Percentiles rank a stretch among this genome's conserved stretches.
Conservation (phyloP, 2,329 filamentous ascomycete species). For the Hypoxylon sp. region DNA sequence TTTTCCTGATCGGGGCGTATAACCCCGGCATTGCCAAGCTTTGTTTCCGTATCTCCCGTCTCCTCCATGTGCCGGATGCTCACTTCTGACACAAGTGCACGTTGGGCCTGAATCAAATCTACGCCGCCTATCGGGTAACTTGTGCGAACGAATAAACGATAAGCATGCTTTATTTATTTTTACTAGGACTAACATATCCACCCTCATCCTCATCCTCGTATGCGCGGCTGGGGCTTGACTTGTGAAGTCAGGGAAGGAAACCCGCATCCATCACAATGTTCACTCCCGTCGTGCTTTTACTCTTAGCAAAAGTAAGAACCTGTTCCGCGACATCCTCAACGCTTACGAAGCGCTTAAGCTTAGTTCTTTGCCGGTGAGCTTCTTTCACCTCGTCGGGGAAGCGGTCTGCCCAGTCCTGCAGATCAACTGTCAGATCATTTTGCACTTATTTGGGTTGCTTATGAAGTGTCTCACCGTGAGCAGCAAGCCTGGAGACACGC, state of each 20-base stretch:
- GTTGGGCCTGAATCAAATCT: not conserved
- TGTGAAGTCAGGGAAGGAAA: constrained; percentile 43
- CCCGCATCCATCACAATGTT: constrained; percentile 67
- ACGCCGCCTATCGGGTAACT: too few relatives aligned
- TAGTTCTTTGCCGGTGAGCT: constrained; percentile 67
- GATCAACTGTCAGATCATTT: constrained; percentile 39
- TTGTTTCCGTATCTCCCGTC: too few relatives aligned
- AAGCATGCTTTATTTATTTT: not conserved
- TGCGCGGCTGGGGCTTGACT: too few relatives aligned
- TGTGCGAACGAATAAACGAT: not conserved
- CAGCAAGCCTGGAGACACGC: constrained; percentile 68
- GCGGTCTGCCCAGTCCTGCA: constrained; percentile 72
- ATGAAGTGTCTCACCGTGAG: constrained; percentile 59
- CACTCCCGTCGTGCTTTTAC: constrained; percentile 65
- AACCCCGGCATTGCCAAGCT: too few relatives aligned
- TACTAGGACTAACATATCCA: constrained; percentile 1
- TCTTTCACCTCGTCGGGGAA: constrained; percentile 72
- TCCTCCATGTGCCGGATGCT: not conserved
- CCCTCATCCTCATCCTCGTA: too few relatives aligned
- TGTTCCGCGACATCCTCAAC: constrained; percentile 71
- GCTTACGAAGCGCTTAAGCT: constrained; percentile 71
- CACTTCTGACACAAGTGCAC: not conserved
- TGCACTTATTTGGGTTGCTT: not conserved
- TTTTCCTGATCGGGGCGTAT: too few relatives aligned
- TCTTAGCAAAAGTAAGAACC: constrained; percentile 65